Conservation (phyloP, 2,329 filamentous ascomycete species). For the Cordyceps cateniannulata region DNA sequence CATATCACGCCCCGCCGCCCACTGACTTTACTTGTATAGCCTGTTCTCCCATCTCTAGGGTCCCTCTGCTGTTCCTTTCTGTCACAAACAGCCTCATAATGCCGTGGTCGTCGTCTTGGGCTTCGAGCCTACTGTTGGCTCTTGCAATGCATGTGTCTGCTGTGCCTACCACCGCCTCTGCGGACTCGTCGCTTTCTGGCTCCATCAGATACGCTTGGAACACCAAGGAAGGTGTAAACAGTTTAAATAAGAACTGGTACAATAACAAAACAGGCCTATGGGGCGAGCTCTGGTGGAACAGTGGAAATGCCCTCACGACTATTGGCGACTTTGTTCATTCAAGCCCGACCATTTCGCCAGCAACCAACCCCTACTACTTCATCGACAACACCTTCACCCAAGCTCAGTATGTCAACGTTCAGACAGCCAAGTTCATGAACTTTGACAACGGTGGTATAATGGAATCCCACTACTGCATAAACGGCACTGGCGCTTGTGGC, state of each 20-base stretch:
- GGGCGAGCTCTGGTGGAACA: slow-evolving; percentile 67
- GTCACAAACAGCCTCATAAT: background rate
- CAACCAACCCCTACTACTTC: slow-evolving; percentile 32
- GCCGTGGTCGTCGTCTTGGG: background rate
- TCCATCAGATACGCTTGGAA: slow-evolving; percentile 26
- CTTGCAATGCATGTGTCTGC: background rate
- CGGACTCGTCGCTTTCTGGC: slow-evolving; percentile 15
- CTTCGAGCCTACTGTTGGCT: background rate
- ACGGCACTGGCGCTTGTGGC: slow-evolving; percentile 13
- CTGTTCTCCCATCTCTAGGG: too few species aligned
- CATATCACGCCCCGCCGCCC: background rate
- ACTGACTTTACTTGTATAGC: background rate
- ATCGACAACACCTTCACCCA: slow-evolving; percentile 40
- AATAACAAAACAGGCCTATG: slow-evolving; percentile 54
- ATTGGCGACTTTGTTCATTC: slow-evolving; percentile 47
- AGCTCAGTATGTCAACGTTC: slow-evolving; percentile 35
- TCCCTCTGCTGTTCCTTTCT: background rate
- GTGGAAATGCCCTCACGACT: slow-evolving; percentile 58
- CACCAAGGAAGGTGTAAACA: slow-evolving; percentile 27
- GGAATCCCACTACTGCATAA: slow-evolving; percentile 31
- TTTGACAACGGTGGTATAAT: slow-evolving; percentile 27
- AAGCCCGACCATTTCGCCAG: slow-evolving; percentile 26
- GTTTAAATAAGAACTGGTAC: slow-evolving; percentile 55
- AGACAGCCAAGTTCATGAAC: slow-evolving; percentile 32
- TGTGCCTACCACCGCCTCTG: background rate